Conservation (phyloP, 2,329 filamentous ascomycete genomes). For the Hyphodiscus sp. region DNA sequence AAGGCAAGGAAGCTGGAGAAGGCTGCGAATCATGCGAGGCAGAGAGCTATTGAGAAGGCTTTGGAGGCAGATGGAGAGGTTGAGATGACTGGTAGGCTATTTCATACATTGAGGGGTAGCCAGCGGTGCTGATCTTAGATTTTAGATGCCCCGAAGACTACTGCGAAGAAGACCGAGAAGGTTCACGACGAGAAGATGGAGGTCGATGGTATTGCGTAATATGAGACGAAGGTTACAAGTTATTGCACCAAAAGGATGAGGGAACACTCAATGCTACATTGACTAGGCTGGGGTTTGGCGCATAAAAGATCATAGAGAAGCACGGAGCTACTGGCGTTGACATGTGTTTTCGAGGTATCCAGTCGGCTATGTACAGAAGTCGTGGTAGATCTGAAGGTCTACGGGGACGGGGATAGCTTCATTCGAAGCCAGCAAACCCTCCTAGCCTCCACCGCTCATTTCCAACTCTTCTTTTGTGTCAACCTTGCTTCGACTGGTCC, state of each 20-base stretch:
- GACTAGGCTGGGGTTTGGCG: no score
- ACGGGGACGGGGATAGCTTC: not conserved
- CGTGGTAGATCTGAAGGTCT: not conserved
- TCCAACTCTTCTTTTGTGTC: not conserved
- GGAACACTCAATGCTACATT: no score
- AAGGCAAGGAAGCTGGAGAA: slow-evolving; percentile 30
- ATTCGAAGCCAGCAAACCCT: not conserved
- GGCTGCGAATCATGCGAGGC: slow-evolving; percentile 27
- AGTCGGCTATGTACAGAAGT: not conserved
- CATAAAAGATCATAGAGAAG: not conserved
- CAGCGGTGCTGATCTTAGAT: not conserved
- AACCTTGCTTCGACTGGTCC: not conserved
- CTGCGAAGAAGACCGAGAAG: slow-evolving; percentile 9
- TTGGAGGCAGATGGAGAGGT: slow-evolving; percentile 29
- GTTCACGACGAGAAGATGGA: slow-evolving; percentile 16
- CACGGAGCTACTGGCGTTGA: not conserved
- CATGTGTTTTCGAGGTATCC: not conserved
- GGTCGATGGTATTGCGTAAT: slow-evolving; percentile 15
- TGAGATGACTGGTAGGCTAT: slow-evolving; percentile 27
- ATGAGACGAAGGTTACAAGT: not conserved
- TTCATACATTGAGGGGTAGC: not conserved
- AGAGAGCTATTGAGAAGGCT: slow-evolving; percentile 27
- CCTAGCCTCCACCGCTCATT: not conserved
- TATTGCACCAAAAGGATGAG: not conserved
- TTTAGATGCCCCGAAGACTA: slow-evolving; percentile 24